Evolutionary conservation across 1,139 yeast genomes (phyloP).

Genomic region (Sugiyamaella novakii): DNA sequence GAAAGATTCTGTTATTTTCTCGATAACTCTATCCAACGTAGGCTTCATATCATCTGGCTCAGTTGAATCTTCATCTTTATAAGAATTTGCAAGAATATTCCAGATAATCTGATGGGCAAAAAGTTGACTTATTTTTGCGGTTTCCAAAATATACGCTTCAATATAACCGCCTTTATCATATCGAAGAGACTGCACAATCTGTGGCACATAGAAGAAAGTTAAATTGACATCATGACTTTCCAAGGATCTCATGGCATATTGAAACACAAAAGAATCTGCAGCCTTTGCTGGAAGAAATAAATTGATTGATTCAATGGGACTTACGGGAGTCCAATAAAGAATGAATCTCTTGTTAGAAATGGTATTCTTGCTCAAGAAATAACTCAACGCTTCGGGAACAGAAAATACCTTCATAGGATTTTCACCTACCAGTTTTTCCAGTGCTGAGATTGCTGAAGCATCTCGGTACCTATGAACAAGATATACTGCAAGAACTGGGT

Average conservation of each 20-base stretch:
- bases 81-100: slow-evolving; percentile 95
- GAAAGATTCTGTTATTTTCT: slow-evolving; percentile 65
- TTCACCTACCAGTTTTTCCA: slow-evolving; percentile 52
- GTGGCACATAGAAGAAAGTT: slow-evolving; percentile 96
- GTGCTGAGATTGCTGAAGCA: slow-evolving; percentile 43
- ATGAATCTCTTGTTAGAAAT: slow-evolving; percentile 42
- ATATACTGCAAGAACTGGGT: slow-evolving; percentile 75
- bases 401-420: slow-evolving; percentile 65
- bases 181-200: slow-evolving; percentile 89
- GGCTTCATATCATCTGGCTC: slow-evolving; percentile 86
- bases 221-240: slow-evolving; percentile 85
- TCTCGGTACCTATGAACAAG: slow-evolving; percentile 61
- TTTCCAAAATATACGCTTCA: slow-evolving; percentile 83
- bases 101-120: slow-evolving; percentile 98
- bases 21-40: slow-evolving; percentile 69
- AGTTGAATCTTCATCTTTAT: slow-evolving; percentile 76
- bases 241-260: slow-evolving; percentile 86
- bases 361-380: slow-evolving; percentile 30
- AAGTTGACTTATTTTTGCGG: slow-evolving; percentile 85
- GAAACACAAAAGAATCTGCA: slow-evolving; percentile 67
- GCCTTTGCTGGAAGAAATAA: slow-evolving; percentile 79
- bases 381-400: slow-evolving; percentile 66
- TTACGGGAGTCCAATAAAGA: slow-evolving; percentile 72
- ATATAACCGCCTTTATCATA: slow-evolving; percentile 84
- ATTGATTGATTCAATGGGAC: slow-evolving; percentile 86